Conservation (phyloP, 2,329 filamentous ascomycete species). For the Sclerotinia nivalis region DNA sequence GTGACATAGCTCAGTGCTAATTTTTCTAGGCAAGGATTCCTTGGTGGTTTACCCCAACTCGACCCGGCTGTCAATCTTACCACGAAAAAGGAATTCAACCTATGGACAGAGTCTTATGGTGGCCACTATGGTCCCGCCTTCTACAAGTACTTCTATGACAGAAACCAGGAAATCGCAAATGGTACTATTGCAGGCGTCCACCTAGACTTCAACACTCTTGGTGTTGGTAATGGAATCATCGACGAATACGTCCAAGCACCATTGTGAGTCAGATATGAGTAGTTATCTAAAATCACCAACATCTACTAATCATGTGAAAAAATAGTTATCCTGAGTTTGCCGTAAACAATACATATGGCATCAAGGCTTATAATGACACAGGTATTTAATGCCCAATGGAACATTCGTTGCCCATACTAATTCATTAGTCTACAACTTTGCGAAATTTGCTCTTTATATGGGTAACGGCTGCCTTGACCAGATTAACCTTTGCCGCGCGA, state of each 20-base stretch:
- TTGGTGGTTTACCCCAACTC: constrained; percentile 48
- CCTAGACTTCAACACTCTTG: constrained; percentile 60
- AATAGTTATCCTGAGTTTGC: constrained; percentile 40
- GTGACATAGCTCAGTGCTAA: not conserved
- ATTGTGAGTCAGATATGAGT: constrained; percentile 24
- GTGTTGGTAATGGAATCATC: constrained; percentile 68
- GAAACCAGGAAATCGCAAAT: constrained; percentile 58
- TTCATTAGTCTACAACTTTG: constrained; percentile 53
- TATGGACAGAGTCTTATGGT: constrained; percentile 63
- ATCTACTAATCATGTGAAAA: not conserved
- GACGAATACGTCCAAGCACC: constrained; percentile 59
- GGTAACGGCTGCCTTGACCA: constrained; percentile 45
- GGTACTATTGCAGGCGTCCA: constrained; percentile 53
- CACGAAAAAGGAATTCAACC: constrained; percentile 45
- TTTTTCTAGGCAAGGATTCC: constrained; percentile 50
- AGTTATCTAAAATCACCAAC: not conserved
- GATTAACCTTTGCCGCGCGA: constrained; percentile 49
- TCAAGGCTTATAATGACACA: constrained; percentile 36
- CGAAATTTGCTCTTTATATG: constrained; percentile 51
- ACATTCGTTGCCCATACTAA: not conserved
- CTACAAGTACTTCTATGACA: constrained; percentile 55
- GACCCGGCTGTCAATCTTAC: constrained; percentile 32
- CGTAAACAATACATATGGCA: constrained; percentile 51
- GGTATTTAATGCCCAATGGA: constrained; percentile 14
- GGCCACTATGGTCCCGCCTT: constrained; percentile 46